Evolutionary conservation across 2,329 filamentous ascomycete species (phyloP).

Genomic region (Lachnellula cervina): DNA sequence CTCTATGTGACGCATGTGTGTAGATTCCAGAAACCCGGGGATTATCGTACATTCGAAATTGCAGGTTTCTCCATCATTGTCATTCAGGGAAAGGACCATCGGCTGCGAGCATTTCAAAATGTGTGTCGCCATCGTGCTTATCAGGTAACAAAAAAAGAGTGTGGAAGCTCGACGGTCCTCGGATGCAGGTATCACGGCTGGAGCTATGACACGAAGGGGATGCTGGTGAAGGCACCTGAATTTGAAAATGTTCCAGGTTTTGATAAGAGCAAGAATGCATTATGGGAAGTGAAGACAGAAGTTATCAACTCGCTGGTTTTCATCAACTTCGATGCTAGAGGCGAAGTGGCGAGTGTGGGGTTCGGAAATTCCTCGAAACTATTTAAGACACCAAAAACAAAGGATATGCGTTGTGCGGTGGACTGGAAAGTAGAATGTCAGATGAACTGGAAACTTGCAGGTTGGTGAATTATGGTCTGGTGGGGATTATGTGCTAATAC

Average conservation of each 20-base stretch:
- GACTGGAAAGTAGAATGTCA: conserved; percentile 24
- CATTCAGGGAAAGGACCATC: conserved; percentile 27
- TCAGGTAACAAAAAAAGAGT: conserved; percentile 27
- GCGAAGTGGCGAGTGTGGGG: background rate
- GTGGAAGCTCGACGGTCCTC: conserved; percentile 25
- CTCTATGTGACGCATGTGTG: conserved; percentile 23
- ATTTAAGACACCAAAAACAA: conserved; percentile 8
- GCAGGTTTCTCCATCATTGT: conserved; percentile 26
- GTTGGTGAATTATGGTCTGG: conserved; percentile 9
- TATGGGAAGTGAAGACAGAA: conserved; percentile 24
- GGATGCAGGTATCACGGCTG: conserved; percentile 30
- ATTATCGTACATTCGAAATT: conserved; percentile 27
- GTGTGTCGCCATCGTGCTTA: conserved; percentile 30
- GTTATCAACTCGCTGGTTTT: conserved; percentile 21
- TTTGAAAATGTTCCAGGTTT: conserved; percentile 28
- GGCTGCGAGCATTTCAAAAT: conserved; percentile 27
- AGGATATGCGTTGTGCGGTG: conserved; percentile 13
- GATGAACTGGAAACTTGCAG: conserved; percentile 29
- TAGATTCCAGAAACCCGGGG: conserved; percentile 26
- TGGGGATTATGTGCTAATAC: conserved; percentile 1
- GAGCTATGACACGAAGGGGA: conserved; percentile 27
- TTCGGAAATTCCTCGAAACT: background rate
- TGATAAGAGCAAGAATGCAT: conserved; percentile 22
- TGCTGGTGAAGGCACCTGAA: conserved; percentile 28
- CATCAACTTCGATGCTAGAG: conserved; percentile 21